Percentiles rank a stretch among this genome's conserved stretches.
These are phyloP conservation scores for Dipsacomyces acuminosporus DNA, from an alignment of 371 early-diverging fungal species.

Conservation along the genomic window DNA sequence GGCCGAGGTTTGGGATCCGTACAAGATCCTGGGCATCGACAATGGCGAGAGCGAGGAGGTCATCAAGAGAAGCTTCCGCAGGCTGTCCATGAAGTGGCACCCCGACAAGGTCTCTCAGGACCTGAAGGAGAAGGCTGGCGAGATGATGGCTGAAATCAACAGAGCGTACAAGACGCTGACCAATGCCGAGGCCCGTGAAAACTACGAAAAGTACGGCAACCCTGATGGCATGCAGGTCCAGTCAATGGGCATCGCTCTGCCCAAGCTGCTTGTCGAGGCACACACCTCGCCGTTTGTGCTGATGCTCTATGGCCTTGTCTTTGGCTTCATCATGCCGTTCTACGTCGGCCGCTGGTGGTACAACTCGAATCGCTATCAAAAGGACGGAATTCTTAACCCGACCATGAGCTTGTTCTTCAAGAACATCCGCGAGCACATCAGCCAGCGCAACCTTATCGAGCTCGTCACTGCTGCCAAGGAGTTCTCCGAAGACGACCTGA, in stretches of 20 bases:
- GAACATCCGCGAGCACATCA: constrained; percentile 74
- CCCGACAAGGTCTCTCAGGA: constrained; percentile 47
- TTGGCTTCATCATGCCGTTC: constrained; percentile 85
- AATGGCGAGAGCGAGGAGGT: constrained; percentile 52
- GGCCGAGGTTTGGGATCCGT: constrained; percentile 84
- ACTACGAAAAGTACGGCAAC: constrained; percentile 92
- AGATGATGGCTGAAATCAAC: constrained; percentile 46
- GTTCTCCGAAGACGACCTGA: constrained; percentile 59
- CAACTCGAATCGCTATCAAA: constrained; percentile 77
- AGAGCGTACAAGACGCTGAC: constrained; percentile 63
- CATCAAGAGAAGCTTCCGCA: constrained; percentile 71
- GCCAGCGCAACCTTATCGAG: constrained; percentile 56
- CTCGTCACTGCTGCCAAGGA: constrained; percentile 66
- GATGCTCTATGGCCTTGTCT: constrained; percentile 74
- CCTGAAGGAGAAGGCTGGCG: constrained; percentile 46
- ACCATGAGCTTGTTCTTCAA: constrained; percentile 90
- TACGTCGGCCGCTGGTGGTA: constrained; percentile 94
- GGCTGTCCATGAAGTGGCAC: constrained; percentile 67
- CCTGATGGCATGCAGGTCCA: constrained; percentile 94
- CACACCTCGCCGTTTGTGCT: constrained; percentile 75
- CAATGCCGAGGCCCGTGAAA: constrained; percentile 81
- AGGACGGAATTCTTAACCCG: constrained; percentile 77
- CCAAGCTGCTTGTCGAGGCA: constrained; percentile 81
- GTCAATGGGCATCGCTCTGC: constrained; percentile 91
- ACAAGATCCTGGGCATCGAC: constrained; percentile 76